These are phyloP conservation scores for Pichiaceae sp. DNA, from an alignment of 1,139 yeast genomes.

Conservation along the genomic window DNA sequence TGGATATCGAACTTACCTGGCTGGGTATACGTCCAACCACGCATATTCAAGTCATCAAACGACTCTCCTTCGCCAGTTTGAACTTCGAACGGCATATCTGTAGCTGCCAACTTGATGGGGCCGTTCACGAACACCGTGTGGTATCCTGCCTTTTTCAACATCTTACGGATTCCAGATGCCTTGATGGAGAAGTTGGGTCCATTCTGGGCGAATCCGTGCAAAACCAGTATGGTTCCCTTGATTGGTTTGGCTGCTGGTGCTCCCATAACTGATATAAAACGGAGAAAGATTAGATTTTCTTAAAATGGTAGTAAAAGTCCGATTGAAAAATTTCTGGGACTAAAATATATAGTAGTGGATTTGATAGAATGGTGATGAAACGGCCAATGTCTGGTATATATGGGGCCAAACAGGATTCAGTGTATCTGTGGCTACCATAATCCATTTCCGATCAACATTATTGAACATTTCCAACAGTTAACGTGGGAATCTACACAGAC, in stretches of 20 bases:
- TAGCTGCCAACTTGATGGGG: slow-evolving; percentile 54
- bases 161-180: slow-evolving; percentile 69
- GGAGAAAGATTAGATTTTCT: too few relatives aligned
- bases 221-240: slow-evolving; percentile 24
- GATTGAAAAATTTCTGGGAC: too few relatives aligned
- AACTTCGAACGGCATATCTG: slow-evolving; percentile 60
- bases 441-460: too few relatives aligned
- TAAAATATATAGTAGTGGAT: too few relatives aligned
- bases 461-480: too few relatives aligned
- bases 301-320: too few relatives aligned
- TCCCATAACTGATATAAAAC: slow-evolving; percentile 6
- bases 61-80: slow-evolving; percentile 29
- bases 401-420: too few relatives aligned
- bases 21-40: slow-evolving; percentile 44
- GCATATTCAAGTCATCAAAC: slow-evolving; percentile 33
- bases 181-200: slow-evolving; percentile 71
- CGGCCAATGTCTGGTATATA: too few relatives aligned
- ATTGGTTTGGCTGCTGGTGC: slow-evolving; percentile 14
- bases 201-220: slow-evolving; percentile 43
- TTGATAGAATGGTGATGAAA: too few relatives aligned
- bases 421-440: too few relatives aligned
- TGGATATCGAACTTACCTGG: slow-evolving; percentile 30
- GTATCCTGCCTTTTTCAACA: slow-evolving; percentile 55
- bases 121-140: slow-evolving; percentile 75
- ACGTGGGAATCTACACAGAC: too few relatives aligned